Percentiles rank a stretch among this genome's conserved stretches.
Evolutionary conservation across 1,139 yeast genomes (phyloP).

Genomic region (Scheffersomyces insectosa): DNA sequence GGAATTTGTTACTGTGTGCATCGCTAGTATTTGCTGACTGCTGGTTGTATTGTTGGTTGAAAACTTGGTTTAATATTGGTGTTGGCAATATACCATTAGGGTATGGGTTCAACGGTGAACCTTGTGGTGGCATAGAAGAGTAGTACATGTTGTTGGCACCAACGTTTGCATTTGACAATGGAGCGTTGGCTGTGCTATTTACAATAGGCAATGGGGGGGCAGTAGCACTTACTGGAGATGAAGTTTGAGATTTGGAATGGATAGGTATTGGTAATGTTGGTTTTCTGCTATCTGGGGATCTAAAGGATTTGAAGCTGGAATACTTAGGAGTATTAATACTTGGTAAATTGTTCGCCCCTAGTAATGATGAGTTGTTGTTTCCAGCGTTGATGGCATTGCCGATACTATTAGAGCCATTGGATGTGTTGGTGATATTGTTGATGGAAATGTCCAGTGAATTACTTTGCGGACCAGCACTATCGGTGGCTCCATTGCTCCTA

Average conservation of each 20-base stretch:
- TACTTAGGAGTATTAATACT: conserved; percentile 20
- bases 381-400: neutral
- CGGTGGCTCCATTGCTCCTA: conserved; percentile 3
- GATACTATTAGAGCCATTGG: neutral
- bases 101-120: conserved; percentile 23
- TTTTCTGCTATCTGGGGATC: conserved; percentile 39
- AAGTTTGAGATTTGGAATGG: conserved; percentile 41
- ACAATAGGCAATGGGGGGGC: conserved; percentile 39
- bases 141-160: conserved; percentile 14
- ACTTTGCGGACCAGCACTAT: conserved; percentile 2
- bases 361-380: neutral
- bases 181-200: neutral
- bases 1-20: conserved; percentile 5
- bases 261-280: conserved; percentile 44
- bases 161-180: neutral
- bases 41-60: conserved; percentile 15
- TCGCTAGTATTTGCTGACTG: conserved; percentile 1
- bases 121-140: conserved; percentile 30
- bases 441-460: conserved; percentile 3
- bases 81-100: conserved; percentile 34
- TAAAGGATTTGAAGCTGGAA: conserved; percentile 32
- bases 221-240: conserved; percentile 45
- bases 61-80: conserved; percentile 38
- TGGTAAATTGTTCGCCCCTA: conserved; percentile 9
- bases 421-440: neutral